phyloP scores from a whole-genome alignment of 176 grass and related monocot genomes.

The Ananas comosus region DNA sequence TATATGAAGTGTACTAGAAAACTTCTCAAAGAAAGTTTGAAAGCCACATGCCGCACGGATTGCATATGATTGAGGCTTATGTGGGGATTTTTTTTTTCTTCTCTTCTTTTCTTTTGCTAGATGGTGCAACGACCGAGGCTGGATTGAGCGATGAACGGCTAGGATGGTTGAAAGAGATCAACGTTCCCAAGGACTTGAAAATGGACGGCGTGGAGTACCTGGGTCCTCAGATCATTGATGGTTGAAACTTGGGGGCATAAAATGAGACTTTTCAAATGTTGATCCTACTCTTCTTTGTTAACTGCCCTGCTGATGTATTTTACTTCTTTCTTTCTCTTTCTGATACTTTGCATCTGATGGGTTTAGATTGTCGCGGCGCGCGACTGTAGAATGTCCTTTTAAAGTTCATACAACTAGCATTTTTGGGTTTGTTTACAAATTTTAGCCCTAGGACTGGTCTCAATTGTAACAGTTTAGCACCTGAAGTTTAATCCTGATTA shows the following conservation, averaged over 20 bases:
- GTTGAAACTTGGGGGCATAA: not conserved
- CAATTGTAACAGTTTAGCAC: no score
- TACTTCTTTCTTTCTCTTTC: no score
- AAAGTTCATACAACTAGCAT: no score
- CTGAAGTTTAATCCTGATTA: no score
- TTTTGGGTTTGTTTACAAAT: no score
- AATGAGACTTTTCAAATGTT: not conserved
- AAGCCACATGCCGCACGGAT: not conserved
- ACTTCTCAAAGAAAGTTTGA: not conserved
- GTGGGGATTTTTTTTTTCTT: not conserved
- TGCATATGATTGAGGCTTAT: no score
- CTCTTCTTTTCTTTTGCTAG: conserved; percentile 4
- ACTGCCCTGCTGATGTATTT: no score
- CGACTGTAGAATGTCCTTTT: no score
- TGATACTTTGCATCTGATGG: no score
- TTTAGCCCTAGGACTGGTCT: no score
- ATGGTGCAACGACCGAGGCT: not conserved
- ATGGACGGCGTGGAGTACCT: conserved; percentile 49
- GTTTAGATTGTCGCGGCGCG: no score
- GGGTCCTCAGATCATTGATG: conserved; percentile 51
- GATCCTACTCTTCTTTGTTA: no score
- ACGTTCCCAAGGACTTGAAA: conserved; percentile 42
- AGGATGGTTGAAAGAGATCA: conserved; percentile 66
- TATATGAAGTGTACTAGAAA: not conserved
- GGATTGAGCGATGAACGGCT: conserved; percentile 15